Evolutionary conservation across 2,329 filamentous ascomycete genomes (phyloP).

Genomic region (Colletotrichum tanaceti): DNA sequence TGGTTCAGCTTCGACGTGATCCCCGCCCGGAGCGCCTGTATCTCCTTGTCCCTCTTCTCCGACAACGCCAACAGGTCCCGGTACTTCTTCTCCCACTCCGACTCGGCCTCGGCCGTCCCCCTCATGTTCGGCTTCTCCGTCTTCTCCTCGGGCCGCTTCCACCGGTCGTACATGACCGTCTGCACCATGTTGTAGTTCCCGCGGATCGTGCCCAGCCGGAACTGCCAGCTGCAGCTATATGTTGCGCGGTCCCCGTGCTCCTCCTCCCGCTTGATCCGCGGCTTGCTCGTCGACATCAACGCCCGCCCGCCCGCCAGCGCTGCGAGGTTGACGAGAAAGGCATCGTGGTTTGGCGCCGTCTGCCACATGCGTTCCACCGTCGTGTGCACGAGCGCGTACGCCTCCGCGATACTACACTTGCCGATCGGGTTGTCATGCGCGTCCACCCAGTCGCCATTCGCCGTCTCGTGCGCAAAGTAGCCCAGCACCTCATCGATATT

Average conservation of each 20-base stretch:
- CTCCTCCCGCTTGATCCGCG: slow-evolving; percentile 58
- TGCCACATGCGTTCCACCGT: slow-evolving; percentile 65
- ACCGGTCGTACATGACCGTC: slow-evolving; percentile 57
- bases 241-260: slow-evolving; percentile 54
- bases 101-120: slow-evolving; percentile 11
- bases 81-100: slow-evolving; percentile 65
- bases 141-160: slow-evolving; percentile 49
- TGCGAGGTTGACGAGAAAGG: slow-evolving; percentile 69
- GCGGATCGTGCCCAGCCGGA: slow-evolving; percentile 64
- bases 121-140: slow-evolving; percentile 44
- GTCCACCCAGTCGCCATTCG: slow-evolving; percentile 65
- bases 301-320: slow-evolving; percentile 66
- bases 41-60: slow-evolving; percentile 67
- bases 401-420: slow-evolving; percentile 63
- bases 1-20: slow-evolving; percentile 53
- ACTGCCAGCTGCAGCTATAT: slow-evolving; percentile 67
- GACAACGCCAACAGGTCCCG: slow-evolving; percentile 69
- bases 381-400: slow-evolving; percentile 63
- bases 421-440: slow-evolving; percentile 56
- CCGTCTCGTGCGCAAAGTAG: slow-evolving; percentile 63
- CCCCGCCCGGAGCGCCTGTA: slow-evolving; percentile 56
- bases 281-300: slow-evolving; percentile 58
- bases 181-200: slow-evolving; percentile 66
- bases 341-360: slow-evolving; percentile 62
- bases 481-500: slow-evolving; percentile 69